Conservation (phyloP, 1,284 basidiomycete genomes). For the Puccinia hordei region DNA sequence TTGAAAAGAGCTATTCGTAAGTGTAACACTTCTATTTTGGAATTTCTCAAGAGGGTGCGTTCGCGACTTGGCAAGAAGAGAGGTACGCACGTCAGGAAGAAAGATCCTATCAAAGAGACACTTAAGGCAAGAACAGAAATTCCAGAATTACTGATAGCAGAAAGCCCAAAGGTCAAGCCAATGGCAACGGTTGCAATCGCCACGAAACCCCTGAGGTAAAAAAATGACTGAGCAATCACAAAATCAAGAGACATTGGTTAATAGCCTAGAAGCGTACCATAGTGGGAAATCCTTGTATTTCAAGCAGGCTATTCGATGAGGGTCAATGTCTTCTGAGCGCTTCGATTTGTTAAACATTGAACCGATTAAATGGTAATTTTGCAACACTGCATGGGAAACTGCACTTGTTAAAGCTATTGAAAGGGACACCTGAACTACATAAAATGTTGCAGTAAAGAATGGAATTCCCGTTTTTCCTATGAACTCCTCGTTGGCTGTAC, state of each 20-base stretch:
- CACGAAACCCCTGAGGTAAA: slow-evolving; percentile 9
- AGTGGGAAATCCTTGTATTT: slow-evolving; percentile 39
- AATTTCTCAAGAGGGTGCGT: no score
- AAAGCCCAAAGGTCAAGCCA: slow-evolving; percentile 3
- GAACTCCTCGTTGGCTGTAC: slow-evolving; percentile 20
- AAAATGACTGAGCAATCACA: neutral
- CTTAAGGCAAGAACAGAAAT: slow-evolving; percentile 1
- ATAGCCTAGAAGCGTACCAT: slow-evolving; percentile 9
- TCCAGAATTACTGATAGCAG: slow-evolving; percentile 20
- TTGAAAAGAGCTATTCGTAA: neutral
- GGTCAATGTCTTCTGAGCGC: slow-evolving; percentile 2
- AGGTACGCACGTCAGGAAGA: slow-evolving; percentile 16
- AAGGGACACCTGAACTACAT: slow-evolving; percentile 15
- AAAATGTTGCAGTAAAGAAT: slow-evolving; percentile 15
- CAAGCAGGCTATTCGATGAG: slow-evolving; percentile 25
- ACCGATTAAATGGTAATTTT: slow-evolving; percentile 15
- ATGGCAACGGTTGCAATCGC: slow-evolving; percentile 5
- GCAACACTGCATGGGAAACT: slow-evolving; percentile 13
- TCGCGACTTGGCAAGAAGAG: no score
- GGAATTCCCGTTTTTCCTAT: slow-evolving; percentile 25
- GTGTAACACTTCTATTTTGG: neutral
- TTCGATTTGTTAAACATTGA: slow-evolving; percentile 8
- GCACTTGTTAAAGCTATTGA: slow-evolving; percentile 13
- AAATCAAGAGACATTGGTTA: neutral
- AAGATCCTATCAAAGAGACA: slow-evolving; percentile 6